Percentiles rank a stretch among this genome's conserved stretches.
Conservation (phyloP, 108 stramenopile genomes). For the Skeletonema marinoi region DNA sequence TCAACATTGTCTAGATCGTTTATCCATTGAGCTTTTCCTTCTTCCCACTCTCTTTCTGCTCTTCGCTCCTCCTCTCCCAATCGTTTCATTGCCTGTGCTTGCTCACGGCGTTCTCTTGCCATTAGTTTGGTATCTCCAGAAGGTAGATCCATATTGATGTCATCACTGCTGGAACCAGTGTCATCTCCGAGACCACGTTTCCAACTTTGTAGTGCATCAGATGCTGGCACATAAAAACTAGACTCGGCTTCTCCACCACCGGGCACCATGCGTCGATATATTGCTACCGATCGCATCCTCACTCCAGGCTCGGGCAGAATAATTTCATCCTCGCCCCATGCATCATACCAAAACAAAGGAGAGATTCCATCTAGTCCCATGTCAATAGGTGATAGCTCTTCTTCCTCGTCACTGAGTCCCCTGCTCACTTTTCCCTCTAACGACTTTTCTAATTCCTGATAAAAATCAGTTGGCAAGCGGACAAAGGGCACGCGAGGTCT, state of each 20-base stretch:
- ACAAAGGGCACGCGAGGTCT: slow-evolving; percentile 79
- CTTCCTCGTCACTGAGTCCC: slow-evolving; percentile 42
- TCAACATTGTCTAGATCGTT: slow-evolving; percentile 5
- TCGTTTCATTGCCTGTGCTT: slow-evolving; percentile 34
- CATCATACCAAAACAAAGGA: slow-evolving; percentile 80
- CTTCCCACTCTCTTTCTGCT: slow-evolving; percentile 48
- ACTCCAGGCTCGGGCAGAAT: slow-evolving; percentile 49
- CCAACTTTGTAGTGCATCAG: slow-evolving; percentile 2
- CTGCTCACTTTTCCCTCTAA: background rate
- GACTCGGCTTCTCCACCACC: slow-evolving; percentile 39
- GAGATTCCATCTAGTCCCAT: slow-evolving; percentile 78
- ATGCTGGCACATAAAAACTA: slow-evolving; percentile 42
- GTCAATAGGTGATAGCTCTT: slow-evolving; percentile 38
- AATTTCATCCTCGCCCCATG: slow-evolving; percentile 71
- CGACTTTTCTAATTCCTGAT: slow-evolving; percentile 42
- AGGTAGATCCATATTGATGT: slow-evolving; percentile 30
- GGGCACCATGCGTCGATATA: slow-evolving; percentile 56
- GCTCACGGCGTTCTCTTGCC: slow-evolving; percentile 27
- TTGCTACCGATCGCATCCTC: slow-evolving; percentile 67
- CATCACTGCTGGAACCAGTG: background rate
- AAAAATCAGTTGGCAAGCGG: slow-evolving; percentile 69
- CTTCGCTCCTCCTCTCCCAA: slow-evolving; percentile 39
- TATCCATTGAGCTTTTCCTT: slow-evolving; percentile 43
- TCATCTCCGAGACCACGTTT: slow-evolving; percentile 2
- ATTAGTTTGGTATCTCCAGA: slow-evolving; percentile 33